phyloP scores from a whole-genome alignment of 2,329 filamentous ascomycete genomes.

The Orbilia quercus region DNA sequence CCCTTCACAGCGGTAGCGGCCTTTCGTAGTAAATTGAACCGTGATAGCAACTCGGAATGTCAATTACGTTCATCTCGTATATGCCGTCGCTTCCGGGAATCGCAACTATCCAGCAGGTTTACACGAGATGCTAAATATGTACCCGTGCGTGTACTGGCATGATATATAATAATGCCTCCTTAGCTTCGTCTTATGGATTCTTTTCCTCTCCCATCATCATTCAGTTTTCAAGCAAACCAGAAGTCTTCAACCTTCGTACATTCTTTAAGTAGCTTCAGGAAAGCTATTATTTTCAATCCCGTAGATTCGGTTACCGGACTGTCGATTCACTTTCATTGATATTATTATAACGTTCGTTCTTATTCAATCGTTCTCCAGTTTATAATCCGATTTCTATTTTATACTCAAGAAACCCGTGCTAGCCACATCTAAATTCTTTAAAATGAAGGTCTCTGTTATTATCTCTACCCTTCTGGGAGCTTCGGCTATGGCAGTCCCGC shows the following conservation, averaged over 20 bases:
- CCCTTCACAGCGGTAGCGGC: background rate
- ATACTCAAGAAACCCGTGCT: background rate
- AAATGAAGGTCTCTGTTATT: constrained; percentile 41
- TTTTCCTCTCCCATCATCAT: constrained; percentile 10
- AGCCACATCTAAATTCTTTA: background rate
- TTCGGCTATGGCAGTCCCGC: constrained; percentile 18
- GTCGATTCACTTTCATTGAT: constrained; percentile 5
- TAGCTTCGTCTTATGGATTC: constrained; percentile 2
- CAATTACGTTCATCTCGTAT: background rate
- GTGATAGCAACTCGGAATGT: constrained; percentile 20
- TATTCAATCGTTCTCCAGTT: background rate
- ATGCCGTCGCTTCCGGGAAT: constrained; percentile 2
- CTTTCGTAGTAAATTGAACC: constrained; percentile 24
- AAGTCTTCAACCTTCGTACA: background rate
- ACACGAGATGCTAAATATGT: no score
- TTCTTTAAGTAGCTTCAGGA: constrained; percentile 2
- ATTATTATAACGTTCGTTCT: background rate
- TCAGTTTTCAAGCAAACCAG: constrained; percentile 7
- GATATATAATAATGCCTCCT: constrained; percentile 9
- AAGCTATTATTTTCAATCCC: background rate
- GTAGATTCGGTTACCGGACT: background rate
- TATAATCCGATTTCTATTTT: constrained; percentile 8
- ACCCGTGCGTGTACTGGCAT: no score
- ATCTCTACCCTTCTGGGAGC: constrained; percentile 28
- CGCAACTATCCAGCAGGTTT: background rate